Evolutionary conservation across 2,329 filamentous ascomycete species (phyloP).

Genomic region (Fusarium metavorans): DNA sequence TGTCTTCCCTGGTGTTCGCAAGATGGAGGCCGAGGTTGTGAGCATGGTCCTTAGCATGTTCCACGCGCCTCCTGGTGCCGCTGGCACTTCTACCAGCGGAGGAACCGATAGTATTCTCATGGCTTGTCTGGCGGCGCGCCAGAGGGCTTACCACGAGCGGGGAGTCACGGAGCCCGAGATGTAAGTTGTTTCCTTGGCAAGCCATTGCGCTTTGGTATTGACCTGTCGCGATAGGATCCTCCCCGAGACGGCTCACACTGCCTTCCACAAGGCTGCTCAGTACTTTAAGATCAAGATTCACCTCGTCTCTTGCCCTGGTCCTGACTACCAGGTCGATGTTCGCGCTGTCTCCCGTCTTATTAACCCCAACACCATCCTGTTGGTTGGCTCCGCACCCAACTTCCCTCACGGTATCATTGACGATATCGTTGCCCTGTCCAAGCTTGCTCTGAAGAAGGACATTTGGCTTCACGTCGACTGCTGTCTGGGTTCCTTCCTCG

Average conservation of each 20-base stretch:
- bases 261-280: slow-evolving; percentile 92
- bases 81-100: slow-evolving; percentile 90
- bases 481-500: slow-evolving; percentile 94
- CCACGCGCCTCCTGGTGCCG: slow-evolving; percentile 86
- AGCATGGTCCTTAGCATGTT: slow-evolving; percentile 94
- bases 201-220: slow-evolving; percentile 11
- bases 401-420: slow-evolving; percentile 99
- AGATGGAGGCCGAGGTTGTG: slow-evolving; percentile 99
- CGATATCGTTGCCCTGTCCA: slow-evolving; percentile 87
- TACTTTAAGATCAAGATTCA: slow-evolving; percentile 99
- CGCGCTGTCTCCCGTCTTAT: slow-evolving; percentile 83
- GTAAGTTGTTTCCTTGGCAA: slow-evolving; percentile 60
- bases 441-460: slow-evolving; percentile 81
- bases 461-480: slow-evolving; percentile 96
- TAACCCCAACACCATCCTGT: slow-evolving; percentile 92
- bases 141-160: slow-evolving; percentile 88
- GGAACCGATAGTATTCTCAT: slow-evolving; percentile 97
- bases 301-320: slow-evolving; percentile 86
- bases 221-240: slow-evolving; percentile 75
- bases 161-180: slow-evolving; percentile 95
- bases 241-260: slow-evolving; percentile 93
- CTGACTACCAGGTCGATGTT: slow-evolving; percentile 86
- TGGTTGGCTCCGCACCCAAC: slow-evolving; percentile 96
- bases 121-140: slow-evolving; percentile 89
- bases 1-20: slow-evolving; percentile 96